These are phyloP conservation scores for Colletotrichum acutatum DNA, from an alignment of 2,329 filamentous ascomycete genomes.

Conservation along the genomic window DNA sequence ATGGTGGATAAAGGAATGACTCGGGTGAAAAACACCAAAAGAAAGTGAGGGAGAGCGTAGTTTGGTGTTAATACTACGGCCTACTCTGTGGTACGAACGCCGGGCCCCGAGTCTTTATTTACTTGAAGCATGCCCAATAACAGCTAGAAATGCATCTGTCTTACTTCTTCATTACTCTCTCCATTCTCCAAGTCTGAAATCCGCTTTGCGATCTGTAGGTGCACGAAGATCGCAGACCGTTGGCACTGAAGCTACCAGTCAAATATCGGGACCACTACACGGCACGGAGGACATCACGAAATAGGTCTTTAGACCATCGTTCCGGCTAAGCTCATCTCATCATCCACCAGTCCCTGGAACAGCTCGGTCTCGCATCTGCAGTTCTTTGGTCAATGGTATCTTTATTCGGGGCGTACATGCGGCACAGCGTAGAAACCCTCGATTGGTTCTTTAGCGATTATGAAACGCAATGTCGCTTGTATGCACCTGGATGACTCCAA, in stretches of 20 bases:
- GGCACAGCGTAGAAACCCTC: neutral
- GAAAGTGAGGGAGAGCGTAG: neutral
- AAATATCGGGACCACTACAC: no score
- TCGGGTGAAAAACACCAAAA: neutral
- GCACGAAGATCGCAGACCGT: no score
- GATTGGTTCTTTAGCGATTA: neutral
- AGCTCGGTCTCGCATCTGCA: no score
- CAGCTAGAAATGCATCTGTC: no score
- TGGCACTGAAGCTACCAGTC: no score
- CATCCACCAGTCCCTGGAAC: no score
- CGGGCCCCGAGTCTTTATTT: neutral
- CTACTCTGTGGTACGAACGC: neutral
- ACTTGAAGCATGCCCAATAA: neutral
- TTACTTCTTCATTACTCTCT: no score
- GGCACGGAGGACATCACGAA: no score
- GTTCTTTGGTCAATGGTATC: neutral
- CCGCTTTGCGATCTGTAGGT: no score
- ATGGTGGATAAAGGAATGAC: neutral
- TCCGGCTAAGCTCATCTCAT: no score
- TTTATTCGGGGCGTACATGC: neutral
- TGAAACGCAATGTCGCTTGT: conserved; percentile 14
- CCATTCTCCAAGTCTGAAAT: no score
- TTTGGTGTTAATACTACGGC: neutral
- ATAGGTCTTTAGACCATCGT: no score
- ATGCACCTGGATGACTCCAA: conserved; percentile 2